A percentile compares a stretch with the other conserved stretches of the same genome.
Evolutionary conservation across 176 grass and related monocot species (phyloP).

Genomic region (Elaeis guineensis): DNA sequence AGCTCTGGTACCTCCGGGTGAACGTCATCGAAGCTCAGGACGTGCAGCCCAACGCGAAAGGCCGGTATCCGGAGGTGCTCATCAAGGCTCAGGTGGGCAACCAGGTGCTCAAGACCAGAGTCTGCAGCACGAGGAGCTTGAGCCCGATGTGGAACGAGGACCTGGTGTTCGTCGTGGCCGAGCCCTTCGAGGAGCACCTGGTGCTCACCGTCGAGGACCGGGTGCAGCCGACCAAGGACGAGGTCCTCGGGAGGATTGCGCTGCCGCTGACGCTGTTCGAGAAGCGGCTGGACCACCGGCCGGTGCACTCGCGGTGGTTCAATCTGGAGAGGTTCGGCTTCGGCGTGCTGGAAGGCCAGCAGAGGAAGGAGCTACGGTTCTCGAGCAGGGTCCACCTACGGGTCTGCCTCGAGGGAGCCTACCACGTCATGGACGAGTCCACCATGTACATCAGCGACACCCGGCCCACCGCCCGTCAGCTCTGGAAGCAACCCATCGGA

Average conservation of each 20-base stretch:
- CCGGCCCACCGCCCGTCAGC: constrained; percentile 55
- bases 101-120: constrained; percentile 41
- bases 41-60: constrained; percentile 16
- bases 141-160: constrained; percentile 65
- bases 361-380: constrained; percentile 18
- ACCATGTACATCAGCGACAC: constrained; percentile 65
- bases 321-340: constrained; percentile 44
- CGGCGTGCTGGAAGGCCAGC: constrained; percentile 6
- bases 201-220: constrained; percentile 63
- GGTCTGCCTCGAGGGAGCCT: constrained; percentile 67
- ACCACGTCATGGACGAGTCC: constrained; percentile 78
- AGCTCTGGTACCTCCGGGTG: constrained; percentile 26
- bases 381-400: constrained; percentile 57
- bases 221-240: constrained; percentile 31
- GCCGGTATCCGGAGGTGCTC: constrained; percentile 31
- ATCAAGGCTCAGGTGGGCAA: constrained; percentile 50
- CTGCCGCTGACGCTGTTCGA: constrained; percentile 56
- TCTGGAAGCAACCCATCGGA: constrained; percentile 47
- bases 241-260: constrained; percentile 42
- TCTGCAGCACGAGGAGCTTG: constrained; percentile 22
- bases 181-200: constrained; percentile 80
- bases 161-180: constrained; percentile 51
- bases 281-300: constrained; percentile 38
- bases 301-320: constrained; percentile 61
- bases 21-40: constrained; percentile 32